Conservation (phyloP, 345 rosid genomes). For the Eucalyptus sp. region DNA sequence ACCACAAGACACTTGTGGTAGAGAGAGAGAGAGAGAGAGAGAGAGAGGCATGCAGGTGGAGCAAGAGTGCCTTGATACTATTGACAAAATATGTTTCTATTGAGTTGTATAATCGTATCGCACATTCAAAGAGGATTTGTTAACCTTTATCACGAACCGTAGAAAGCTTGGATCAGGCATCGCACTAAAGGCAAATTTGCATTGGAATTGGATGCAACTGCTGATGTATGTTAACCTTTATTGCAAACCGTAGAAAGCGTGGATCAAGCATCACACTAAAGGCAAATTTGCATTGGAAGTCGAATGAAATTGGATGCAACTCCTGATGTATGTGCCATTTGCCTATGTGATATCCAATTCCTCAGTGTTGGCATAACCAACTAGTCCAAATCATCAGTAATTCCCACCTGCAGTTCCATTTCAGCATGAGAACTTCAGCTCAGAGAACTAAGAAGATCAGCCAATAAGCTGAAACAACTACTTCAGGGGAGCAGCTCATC, state of each 20-base stretch:
- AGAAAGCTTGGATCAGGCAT: not conserved
- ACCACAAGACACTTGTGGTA: not conserved
- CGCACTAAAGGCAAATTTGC: not conserved
- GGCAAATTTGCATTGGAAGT: not conserved
- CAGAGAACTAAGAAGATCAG: not conserved
- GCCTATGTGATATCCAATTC: not conserved
- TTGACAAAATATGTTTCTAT: not conserved
- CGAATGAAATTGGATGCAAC: not conserved
- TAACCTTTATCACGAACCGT: not conserved
- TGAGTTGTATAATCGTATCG: not conserved
- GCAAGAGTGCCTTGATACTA: not conserved
- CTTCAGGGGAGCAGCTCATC: not conserved
- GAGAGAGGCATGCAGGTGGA: not conserved
- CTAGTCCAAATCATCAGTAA: conserved; percentile 83
- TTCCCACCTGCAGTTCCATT: conserved; percentile 39
- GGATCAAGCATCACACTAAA: not conserved
- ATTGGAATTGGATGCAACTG: not conserved
- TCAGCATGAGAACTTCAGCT: not conserved
- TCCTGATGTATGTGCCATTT: not conserved
- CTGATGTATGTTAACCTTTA: not conserved
- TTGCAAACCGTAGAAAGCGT: not conserved
- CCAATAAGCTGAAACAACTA: not conserved
- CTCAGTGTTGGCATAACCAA: conserved; percentile 30
- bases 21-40: no score
- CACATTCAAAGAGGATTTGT: not conserved